Evolutionary conservation across 257 asterid genomes (phyloP), one percentile per base, ranked within the genome.

Genomic region (Plantago ovata): DNA sequence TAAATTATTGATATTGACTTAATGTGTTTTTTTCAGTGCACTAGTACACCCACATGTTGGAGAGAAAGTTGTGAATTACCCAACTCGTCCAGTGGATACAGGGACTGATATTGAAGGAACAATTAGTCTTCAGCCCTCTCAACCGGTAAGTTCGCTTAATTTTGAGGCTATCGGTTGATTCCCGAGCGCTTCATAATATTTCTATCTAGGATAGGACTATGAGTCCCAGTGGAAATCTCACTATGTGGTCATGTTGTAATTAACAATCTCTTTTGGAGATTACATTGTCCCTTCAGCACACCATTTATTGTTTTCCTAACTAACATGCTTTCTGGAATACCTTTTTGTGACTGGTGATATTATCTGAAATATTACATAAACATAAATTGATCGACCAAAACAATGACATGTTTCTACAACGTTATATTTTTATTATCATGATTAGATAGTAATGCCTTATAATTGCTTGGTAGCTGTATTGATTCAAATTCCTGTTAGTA

Each of bases 91-190:
- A 22, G 96, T 92, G 76, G 96, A 88, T 74, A 79, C 95, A 58
- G 65, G 76, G 53, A 88, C 89, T 16, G 98, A 92, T 77, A 85
- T 92, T 66, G 98, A 85, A 77, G 98, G 96, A 72, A 85, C 98
- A 58, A 85, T 82, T 46, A 92, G 94, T 68, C 93, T 92, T 62
- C 98, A 92, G 79, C 86, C 95, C 66, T 72, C 95, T 72, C 96
- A 86, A 71, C 85, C 79, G 78, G 96, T 84, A 82, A 62, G 85
- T 16, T 60, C 56, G 36, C 70, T 41, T 23, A 38, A 51, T 68
- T 52, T 51, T 58, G 32, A 24, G 32, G 32, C 32, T 24, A 5
- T 24, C 32, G 32, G 32, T 24, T 24, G 3, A 24, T 24, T 24
- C 32, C 32, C 32, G 32, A 24, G 3, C 32, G 32, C 32, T 24